A percentile compares a stretch with the other conserved stretches of the same genome.
These are phyloP conservation scores for Penicillium sp. DNA, from an alignment of 2,329 filamentous ascomycete species.

Conservation along the genomic window DNA sequence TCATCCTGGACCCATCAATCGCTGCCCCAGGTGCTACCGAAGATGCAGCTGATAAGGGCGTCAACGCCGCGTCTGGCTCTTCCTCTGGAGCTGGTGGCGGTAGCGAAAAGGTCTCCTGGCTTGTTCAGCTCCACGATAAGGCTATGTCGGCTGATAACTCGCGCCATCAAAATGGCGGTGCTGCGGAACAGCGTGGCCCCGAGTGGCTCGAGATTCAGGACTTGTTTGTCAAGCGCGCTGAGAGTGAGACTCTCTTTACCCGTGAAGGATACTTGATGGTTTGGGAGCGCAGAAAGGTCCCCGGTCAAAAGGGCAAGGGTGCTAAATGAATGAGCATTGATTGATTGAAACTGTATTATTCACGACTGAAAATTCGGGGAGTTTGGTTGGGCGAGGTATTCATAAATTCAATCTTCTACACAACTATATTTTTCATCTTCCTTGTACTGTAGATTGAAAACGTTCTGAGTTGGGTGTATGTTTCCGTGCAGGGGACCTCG, in stretches of 20 bases:
- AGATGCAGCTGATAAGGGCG: constrained; percentile 40
- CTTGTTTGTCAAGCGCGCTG: constrained; percentile 84
- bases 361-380: neutral
- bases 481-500: neutral
- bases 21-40: constrained; percentile 67
- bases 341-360: neutral
- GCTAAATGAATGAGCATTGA: constrained; percentile 8
- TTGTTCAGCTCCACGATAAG: constrained; percentile 83
- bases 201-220: constrained; percentile 96
- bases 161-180: constrained; percentile 25
- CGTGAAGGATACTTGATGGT: constrained; percentile 95
- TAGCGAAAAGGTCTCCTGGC: constrained; percentile 91
- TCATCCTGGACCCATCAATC: constrained; percentile 58
- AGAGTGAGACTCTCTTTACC: constrained; percentile 85
- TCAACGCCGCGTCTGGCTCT: constrained; percentile 37
- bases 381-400: neutral
- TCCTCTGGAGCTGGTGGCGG: constrained; percentile 74
- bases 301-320: constrained; percentile 43
- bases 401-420: neutral
- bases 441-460: neutral
- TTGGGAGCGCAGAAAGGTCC: constrained; percentile 76
- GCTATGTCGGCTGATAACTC: constrained; percentile 51
- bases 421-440: neutral
- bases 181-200: constrained; percentile 51
- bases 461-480: neutral